Evolutionary conservation across 345 rosid species (phyloP), one percentile per base, ranked within the genome.

Genomic region (Ceriops zippeliana): DNA sequence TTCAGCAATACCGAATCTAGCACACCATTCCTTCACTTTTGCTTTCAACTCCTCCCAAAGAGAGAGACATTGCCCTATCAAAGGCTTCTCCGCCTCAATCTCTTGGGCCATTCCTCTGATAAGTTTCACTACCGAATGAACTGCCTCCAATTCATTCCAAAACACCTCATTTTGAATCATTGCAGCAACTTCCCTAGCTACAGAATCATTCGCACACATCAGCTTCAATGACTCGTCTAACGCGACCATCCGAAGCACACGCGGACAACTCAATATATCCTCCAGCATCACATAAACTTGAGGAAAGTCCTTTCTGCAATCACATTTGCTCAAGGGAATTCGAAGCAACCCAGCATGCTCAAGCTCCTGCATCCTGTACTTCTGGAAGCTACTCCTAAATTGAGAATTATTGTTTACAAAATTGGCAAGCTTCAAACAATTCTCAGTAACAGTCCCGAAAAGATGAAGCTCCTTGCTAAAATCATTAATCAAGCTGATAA

Each of bases 81-180:
- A 32, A 1, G 86, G 89, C 77, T 81, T 72, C 46, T 85, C 89
- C 15, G 52, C 72, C 68, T 83, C 86, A 67, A 81, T 77, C 58
- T 85, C 86, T 59, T 75, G 82, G 66, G 83, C 80, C 83, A 83
- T 73, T 58, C 74, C 79, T 75, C 63, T 85, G 21, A 85, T 69
- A 46, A 85, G 80, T 79, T 85, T 83, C 78, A 77, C 75, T 34
- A 83, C 60, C 1, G 89, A 78, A 77, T 77, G 77, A 66, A 81
- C 83, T n/a, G 86, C 82, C 32, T 83, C 85, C 72, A 85, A 58
- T 16, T 83, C 82, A 75, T 79, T 79, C 89, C 86, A 85, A 71
- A 85, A 85, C 60, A 70, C 80, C 70, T 83, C 79, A 52, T 72
- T 76, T 77, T 81, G 80, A 60, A 78, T 76, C 78, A 83, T 58